Conservation (phyloP, 1,284 basidiomycete species). For the Singerocomus inundabilis region DNA sequence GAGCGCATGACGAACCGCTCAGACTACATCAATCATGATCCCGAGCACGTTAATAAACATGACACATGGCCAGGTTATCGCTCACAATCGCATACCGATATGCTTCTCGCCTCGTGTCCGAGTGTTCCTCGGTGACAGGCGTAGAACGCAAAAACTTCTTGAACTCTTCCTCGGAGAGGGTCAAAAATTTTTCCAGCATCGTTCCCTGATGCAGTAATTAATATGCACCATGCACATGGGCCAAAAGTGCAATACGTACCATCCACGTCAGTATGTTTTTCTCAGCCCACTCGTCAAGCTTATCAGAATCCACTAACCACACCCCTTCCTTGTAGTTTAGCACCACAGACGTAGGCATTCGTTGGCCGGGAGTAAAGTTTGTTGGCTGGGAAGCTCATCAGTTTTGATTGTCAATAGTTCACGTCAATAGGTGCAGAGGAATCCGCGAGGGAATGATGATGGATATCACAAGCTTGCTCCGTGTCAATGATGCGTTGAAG, state of each 20-base stretch:
- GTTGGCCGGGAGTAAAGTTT: conserved; percentile 78
- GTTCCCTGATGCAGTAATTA: conserved; percentile 57
- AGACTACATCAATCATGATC: conserved; percentile 44
- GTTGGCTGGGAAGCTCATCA: conserved; percentile 42
- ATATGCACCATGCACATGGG: neutral
- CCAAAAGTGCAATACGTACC: conserved; percentile 41
- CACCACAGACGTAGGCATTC: conserved; percentile 73
- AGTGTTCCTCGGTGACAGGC: conserved; percentile 38
- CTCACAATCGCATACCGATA: conserved; percentile 81
- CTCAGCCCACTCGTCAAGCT: conserved; percentile 46
- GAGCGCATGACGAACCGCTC: conserved; percentile 88
- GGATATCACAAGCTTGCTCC: neutral
- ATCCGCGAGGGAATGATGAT: neutral
- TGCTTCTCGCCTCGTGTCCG: conserved; percentile 55
- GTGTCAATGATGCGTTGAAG: neutral
- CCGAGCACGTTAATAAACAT: neutral
- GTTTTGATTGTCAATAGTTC: neutral
- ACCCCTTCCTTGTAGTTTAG: conserved; percentile 66
- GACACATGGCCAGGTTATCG: neutral
- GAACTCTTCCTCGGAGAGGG: conserved; percentile 67
- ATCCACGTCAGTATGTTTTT: conserved; percentile 81
- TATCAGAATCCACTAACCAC: conserved; percentile 81
- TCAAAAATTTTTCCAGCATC: conserved; percentile 88
- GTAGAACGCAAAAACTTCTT: conserved; percentile 53
- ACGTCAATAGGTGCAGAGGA: neutral